phyloP scores from a whole-genome alignment of 2,329 filamentous ascomycete genomes.

The Grosmannia clavigera region DNA sequence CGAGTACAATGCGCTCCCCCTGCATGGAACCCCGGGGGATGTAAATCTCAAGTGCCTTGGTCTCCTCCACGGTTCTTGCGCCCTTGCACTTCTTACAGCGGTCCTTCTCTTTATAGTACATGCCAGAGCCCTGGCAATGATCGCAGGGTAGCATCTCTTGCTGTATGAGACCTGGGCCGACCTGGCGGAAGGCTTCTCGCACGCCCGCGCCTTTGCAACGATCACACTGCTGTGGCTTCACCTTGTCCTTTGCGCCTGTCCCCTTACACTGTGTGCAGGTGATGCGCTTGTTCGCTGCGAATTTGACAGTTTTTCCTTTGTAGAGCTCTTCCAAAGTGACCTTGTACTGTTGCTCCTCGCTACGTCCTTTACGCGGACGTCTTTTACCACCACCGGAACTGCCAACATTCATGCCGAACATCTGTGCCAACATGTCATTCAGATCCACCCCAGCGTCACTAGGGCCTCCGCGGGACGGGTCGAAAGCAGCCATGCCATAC shows the following conservation, averaged over 20 bases:
- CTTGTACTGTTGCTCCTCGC: conserved; percentile 85
- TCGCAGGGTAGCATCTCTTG: conserved; percentile 70
- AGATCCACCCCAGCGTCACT: conserved; percentile 66
- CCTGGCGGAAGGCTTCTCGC: conserved; percentile 64
- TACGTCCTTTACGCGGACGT: conserved; percentile 57
- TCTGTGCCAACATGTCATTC: conserved; percentile 84
- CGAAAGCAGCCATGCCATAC: conserved; percentile 93
- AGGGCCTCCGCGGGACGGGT: conserved; percentile 54
- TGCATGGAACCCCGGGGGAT: conserved; percentile 79
- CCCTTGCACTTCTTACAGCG: conserved; percentile 99
- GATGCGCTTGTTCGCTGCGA: conserved; percentile 88
- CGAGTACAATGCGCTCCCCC: conserved; percentile 78
- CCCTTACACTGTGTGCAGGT: conserved; percentile 82
- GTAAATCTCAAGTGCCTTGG: conserved; percentile 92
- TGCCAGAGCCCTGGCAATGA: conserved; percentile 73
- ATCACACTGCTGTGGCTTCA: conserved; percentile 71
- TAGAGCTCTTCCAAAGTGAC: conserved; percentile 90
- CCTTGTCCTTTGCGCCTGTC: conserved; percentile 80
- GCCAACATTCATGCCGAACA: conserved; percentile 71
- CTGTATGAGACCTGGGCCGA: conserved; percentile 78
- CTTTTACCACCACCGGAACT: conserved; percentile 33
- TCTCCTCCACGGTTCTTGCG: conserved; percentile 71
- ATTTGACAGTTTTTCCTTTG: conserved; percentile 97
- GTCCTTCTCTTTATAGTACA: conserved; percentile 88
- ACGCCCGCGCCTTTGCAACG: conserved; percentile 72